These are phyloP conservation scores for Ochetophila trinervis DNA, from an alignment of 306 rosid species.

Conservation along the genomic window DNA sequence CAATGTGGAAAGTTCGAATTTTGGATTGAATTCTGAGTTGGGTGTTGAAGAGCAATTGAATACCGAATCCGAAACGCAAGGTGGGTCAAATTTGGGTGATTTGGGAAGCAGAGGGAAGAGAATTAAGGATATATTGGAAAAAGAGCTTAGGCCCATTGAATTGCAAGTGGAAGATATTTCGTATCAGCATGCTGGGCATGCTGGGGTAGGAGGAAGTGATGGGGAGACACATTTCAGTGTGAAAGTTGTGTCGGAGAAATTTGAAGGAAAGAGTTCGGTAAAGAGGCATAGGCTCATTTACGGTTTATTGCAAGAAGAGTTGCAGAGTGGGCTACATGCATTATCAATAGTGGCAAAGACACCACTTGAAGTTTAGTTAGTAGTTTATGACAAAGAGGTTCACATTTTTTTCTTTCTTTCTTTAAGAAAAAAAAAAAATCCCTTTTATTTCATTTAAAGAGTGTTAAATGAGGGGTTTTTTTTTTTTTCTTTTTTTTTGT, in stretches of 20 bases:
- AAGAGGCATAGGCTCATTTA: conserved; percentile 86
- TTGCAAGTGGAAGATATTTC: conserved; percentile 70
- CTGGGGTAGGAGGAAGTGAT: conserved; percentile 62
- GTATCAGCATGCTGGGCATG: conserved; percentile 85
- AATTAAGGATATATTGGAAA: conserved; percentile 66
- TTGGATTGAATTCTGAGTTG: conserved; percentile 20
- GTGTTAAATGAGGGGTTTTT: no score
- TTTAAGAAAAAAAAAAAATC: background rate
- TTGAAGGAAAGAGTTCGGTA: conserved; percentile 83
- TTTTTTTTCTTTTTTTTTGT: no score
- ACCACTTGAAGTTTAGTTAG: conserved; percentile 44
- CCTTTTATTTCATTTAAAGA: no score
- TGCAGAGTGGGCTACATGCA: conserved; percentile 76
- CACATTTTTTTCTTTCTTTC: conserved; percentile 1
- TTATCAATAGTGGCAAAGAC: conserved; percentile 79
- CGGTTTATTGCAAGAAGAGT: conserved; percentile 64
- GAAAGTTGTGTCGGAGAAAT: conserved; percentile 62
- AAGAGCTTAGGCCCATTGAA: conserved; percentile 54
- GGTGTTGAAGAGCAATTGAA: conserved; percentile 13
- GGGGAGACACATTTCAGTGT: conserved; percentile 88
- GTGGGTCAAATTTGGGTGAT: conserved; percentile 16
- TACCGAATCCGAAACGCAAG: background rate
- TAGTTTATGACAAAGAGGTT: conserved; percentile 24
- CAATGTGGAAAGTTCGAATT: conserved; percentile 22
- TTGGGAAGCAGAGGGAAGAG: conserved; percentile 77